A percentile compares a stretch with the other conserved stretches of the same genome.
Evolutionary conservation across 2,329 filamentous ascomycete genomes (phyloP).

Genomic region (Zymoseptoria crescenta): DNA sequence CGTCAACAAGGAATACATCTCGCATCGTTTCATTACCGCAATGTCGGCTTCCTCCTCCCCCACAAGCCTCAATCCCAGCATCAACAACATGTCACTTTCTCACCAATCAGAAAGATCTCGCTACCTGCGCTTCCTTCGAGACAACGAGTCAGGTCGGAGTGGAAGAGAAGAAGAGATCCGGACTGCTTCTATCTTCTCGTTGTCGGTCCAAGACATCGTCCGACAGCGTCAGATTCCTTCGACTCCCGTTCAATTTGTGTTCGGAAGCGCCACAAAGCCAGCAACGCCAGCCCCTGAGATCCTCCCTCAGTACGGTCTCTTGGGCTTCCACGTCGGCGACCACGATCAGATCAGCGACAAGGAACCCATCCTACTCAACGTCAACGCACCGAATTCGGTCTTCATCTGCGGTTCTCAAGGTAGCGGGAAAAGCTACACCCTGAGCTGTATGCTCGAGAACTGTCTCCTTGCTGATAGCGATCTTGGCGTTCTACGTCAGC

Average conservation of each 20-base stretch:
- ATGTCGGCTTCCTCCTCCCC: background rate
- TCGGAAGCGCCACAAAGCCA: background rate
- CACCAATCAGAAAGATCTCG: background rate
- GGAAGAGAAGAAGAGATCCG: constrained; percentile 16
- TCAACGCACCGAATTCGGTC: constrained; percentile 48
- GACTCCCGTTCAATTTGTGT: background rate
- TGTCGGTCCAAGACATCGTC: constrained; percentile 16
- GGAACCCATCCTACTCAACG: constrained; percentile 43
- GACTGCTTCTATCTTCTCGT: constrained; percentile 21
- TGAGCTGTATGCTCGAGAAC: constrained; percentile 53
- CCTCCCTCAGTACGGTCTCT: constrained; percentile 22
- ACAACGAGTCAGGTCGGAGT: background rate
- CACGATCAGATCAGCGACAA: constrained; percentile 2
- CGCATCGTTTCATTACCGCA: background rate
- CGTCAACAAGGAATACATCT: background rate
- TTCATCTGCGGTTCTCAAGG: constrained; percentile 60
- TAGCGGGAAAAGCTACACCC: constrained; percentile 54
- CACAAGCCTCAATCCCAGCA: background rate
- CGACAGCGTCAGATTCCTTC: background rate
- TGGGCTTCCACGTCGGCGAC: constrained; percentile 19
- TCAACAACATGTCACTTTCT: background rate
- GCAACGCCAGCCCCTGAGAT: background rate
- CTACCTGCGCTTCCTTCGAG: background rate
- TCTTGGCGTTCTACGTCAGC: constrained; percentile 41
- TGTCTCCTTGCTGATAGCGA: constrained; percentile 41